phyloP scores from a whole-genome alignment of 1,139 yeast genomes.

The Candida labiduridarum region DNA sequence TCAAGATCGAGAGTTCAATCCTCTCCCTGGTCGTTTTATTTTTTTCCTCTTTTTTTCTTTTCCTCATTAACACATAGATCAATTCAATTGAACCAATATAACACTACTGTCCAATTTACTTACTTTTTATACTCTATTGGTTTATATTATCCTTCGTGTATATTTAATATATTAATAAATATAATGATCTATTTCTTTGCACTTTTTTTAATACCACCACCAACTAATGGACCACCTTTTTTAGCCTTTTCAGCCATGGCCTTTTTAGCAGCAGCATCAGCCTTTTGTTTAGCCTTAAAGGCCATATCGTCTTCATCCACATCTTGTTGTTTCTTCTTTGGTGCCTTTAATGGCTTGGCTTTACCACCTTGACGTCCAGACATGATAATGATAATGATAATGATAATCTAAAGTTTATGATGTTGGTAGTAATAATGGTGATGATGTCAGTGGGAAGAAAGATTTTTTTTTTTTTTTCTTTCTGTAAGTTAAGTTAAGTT shows the following conservation, averaged over 20 bases:
- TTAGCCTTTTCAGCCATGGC: conserved; percentile 86
- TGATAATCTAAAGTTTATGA: too few species aligned
- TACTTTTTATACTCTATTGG: background rate
- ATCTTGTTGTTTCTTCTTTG: conserved; percentile 72
- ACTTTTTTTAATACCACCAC: conserved; percentile 95
- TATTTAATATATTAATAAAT: too few species aligned
- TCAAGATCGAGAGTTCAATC: conserved; percentile 12
- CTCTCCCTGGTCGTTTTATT: conserved; percentile 11
- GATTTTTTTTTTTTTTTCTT: background rate
- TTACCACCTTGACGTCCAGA: conserved; percentile 79
- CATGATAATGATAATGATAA: too few species aligned
- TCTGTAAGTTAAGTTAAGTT: background rate
- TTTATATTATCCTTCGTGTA: background rate
- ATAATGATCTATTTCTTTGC: conserved; percentile 52
- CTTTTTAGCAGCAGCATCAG: conserved; percentile 91
- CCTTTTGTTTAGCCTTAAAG: conserved; percentile 91
- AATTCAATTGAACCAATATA: background rate
- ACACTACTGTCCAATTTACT: background rate
- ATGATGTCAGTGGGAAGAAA: background rate
- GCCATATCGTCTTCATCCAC: conserved; percentile 87
- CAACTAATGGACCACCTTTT: conserved; percentile 87
- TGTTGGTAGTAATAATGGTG: background rate
- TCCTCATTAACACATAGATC: too few species aligned
- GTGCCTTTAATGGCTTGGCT: conserved; percentile 67
- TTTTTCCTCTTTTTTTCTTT: background rate